These are phyloP conservation scores for Neodidymelliopsis sp. DNA, from an alignment of 2,329 filamentous ascomycete species.

Conservation along the genomic window DNA sequence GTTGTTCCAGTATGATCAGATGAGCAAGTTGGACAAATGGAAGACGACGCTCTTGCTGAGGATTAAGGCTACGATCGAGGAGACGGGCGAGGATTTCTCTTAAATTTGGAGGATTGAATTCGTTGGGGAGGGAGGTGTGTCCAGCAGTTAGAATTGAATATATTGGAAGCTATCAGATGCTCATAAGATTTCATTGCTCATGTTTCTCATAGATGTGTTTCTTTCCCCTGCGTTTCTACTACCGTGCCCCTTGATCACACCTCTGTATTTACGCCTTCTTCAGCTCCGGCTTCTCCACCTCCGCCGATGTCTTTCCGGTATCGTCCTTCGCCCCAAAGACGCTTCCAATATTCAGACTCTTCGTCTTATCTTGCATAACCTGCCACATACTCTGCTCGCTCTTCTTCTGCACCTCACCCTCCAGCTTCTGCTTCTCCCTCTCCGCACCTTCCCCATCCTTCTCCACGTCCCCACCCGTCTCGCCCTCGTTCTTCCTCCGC, in stretches of 20 bases:
- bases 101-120: constrained; percentile 40
- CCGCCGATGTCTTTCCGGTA: background rate
- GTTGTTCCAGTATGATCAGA: constrained; percentile 86
- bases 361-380: constrained; percentile 54
- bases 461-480: constrained; percentile 31
- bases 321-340: constrained; percentile 17
- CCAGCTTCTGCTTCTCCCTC: constrained; percentile 49
- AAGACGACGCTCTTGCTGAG: constrained; percentile 86
- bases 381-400: constrained; percentile 54
- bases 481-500: constrained; percentile 42
- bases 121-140: background rate
- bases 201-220: background rate
- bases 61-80: constrained; percentile 84
- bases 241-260: background rate
- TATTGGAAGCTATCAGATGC: background rate
- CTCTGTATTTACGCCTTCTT: constrained; percentile 1
- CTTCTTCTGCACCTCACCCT: constrained; percentile 54
- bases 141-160: background rate
- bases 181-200: background rate
- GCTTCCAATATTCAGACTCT: constrained; percentile 28
- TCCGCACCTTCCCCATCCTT: constrained; percentile 26
- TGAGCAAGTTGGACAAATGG: constrained; percentile 96
- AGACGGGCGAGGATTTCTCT: constrained; percentile 72
- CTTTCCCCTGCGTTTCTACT: background rate
- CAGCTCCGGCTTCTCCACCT: constrained; percentile 2